Base-by-base conservation (phyloP, 169 alveolate genomes). In the Fabrea salina region DNA sequence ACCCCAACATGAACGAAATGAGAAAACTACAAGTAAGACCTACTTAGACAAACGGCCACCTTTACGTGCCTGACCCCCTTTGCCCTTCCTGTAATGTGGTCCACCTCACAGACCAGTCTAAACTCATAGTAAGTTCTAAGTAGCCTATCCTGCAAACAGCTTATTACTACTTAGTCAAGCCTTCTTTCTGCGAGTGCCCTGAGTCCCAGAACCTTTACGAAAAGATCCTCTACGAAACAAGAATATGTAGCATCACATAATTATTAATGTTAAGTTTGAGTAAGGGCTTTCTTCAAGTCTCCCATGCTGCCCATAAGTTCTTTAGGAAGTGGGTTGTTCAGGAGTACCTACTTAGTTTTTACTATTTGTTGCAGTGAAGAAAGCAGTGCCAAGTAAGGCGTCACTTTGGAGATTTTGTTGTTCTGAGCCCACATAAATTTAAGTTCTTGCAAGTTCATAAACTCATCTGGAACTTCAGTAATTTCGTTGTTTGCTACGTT, bases 381-480 rank as follows among this genome's bases (percentile, higher is more conserved):
- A n/a, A 47, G 16, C 19, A 47, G 2, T 0, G 30, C 56, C 19
- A 47, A 47, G 19, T 47, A 47, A 0, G 16, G 16, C 56, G 68
- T 56, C 19, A 56, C 68, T 35, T 56, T 56, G 27, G 27, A n/a
- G n/a, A 61, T 2, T 22, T 61, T 61, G 37, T 61, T 61, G 13
- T 61, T 61, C 2, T 61, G 54, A n/a, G 37, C n/a, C 53, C 44
- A 61, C 30, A 61, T 0, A 30, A n/a, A 30, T 33, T 61, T 61
- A 22, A 61, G 75, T 37, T 37, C 75, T 33, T 37, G 78, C 61
- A 68, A 16, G 16, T 47, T 8, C n/a, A 19, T 22, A 44, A 68
- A 8, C 19, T 68, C 78, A 37, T 68, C 78, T 8, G 57, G 64
- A 1, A 68, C 35, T 68, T 37, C 64, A 43, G 13, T 41, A 68